Evolutionary conservation across 2,329 filamentous ascomycete species (phyloP), one percentile per base, ranked within the genome.

Genomic region (Beauveria bassiana): DNA sequence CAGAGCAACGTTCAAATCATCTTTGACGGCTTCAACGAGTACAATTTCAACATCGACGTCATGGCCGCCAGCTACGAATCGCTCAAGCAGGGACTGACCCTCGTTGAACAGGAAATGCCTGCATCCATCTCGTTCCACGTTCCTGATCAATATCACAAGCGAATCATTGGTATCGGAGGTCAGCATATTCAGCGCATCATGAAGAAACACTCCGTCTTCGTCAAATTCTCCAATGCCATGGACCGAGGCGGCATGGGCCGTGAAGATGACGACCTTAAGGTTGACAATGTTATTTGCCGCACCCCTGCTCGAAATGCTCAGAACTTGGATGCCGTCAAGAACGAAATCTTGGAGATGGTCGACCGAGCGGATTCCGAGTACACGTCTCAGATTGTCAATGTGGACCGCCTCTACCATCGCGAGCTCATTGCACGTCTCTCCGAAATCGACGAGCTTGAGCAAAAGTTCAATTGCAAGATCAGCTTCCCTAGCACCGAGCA

Each of bases 391-490:
- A 90, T 90, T 63, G 93, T 97, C 67, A 90, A 90, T 67, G 92
- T 98, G 69, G 93, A 98, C 72, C 90, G 95, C 59, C 81, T 99
- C 62, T 97, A 97, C 73, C 95, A 99, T 71, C 90, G 95, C 66
- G 91, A 96, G 76, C 86, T 99, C 64, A 89, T 99, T 72, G 85
- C 90, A 63, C 91, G 93, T 63, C 87, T 98, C 66, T 80, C 85
- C 50, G 91, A 97, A 70, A 91, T 99, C 62, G 93, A 98, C 67
- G 91, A 95, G 68, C 82, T 99, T 57, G 95, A 99, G 79, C 96
- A 96, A 81, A 97, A 96, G 77, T 98, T 93, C 89, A 98, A 98
- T 75, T 99, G 95, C 86, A 98, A 98, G 80, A 96, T 99, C 71
- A 90, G 92, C 68, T 99, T 99, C 72, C 95, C 95, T 8, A 96